Evolutionary conservation across 2,329 filamentous ascomycete genomes (phyloP).

Genomic region (Scortechinia acanthostroma): DNA sequence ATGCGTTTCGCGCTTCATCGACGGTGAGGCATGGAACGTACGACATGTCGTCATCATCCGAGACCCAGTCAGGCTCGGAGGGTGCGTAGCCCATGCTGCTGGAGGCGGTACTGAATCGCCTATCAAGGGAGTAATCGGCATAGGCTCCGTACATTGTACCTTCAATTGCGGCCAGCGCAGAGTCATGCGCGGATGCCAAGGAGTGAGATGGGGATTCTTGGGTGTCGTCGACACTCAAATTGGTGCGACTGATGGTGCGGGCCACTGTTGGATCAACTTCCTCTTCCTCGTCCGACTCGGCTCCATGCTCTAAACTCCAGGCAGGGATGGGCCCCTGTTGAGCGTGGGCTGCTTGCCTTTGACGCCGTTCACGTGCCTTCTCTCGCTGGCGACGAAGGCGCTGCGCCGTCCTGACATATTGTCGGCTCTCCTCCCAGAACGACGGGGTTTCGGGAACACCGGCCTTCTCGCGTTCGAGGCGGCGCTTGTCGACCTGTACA

Average conservation of each 20-base stretch:
- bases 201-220: neutral
- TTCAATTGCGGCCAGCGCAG: neutral
- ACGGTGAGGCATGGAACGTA: slow-evolving; percentile 63
- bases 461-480: slow-evolving; percentile 39
- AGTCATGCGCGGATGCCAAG: neutral
- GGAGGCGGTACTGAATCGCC: neutral
- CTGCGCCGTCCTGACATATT: neutral
- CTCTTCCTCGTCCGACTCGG: slow-evolving; percentile 1
- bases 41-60: slow-evolving; percentile 33
- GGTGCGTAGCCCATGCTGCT: slow-evolving; percentile 1
- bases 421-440: neutral
- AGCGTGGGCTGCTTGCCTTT: neutral
- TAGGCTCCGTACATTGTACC: neutral
- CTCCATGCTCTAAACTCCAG: slow-evolving; percentile 2
- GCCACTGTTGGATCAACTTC: neutral
- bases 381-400: neutral
- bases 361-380: neutral
- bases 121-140: neutral
- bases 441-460: slow-evolving; percentile 3
- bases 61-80: neutral
- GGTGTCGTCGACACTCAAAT: neutral
- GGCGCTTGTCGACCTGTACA: slow-evolving; percentile 50
- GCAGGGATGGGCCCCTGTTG: slow-evolving; percentile 1
- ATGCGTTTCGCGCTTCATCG: slow-evolving; percentile 47
- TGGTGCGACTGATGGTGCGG: neutral